Evolutionary conservation across 306 rosid species (phyloP).

Genomic region (Heteromeles arbutifolia): DNA sequence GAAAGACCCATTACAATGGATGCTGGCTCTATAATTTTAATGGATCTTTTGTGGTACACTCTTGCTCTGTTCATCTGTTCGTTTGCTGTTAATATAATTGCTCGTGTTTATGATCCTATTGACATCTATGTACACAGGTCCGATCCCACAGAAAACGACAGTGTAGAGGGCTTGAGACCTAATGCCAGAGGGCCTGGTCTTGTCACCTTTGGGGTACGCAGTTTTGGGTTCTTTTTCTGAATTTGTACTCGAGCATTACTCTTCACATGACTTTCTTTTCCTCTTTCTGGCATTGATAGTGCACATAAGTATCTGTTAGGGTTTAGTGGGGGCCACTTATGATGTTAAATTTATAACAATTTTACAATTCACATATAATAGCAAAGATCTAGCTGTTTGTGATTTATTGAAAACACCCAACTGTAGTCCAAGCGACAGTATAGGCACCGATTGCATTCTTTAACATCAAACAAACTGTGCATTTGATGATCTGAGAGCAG

Average conservation of each 20-base stretch:
- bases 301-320: background rate
- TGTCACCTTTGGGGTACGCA: constrained; percentile 90
- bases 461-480: background rate
- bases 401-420: background rate
- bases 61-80: constrained; percentile 9
- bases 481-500: background rate
- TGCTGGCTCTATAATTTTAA: constrained; percentile 91
- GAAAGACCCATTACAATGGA: constrained; percentile 99
- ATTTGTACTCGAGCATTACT: background rate
- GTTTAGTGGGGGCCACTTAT: background rate
- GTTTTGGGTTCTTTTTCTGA: background rate
- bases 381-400: background rate
- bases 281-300: background rate
- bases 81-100: background rate
- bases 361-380: background rate
- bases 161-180: constrained; percentile 98
- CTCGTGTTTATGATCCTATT: constrained; percentile 6
- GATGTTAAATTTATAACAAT: background rate
- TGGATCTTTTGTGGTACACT: constrained; percentile 90
- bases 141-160: constrained; percentile 97
- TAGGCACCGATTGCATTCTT: background rate
- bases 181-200: constrained; percentile 99
- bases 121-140: constrained; percentile 57
- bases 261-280: background rate
- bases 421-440: background rate